Base-by-base conservation (phyloP, 108 stramenopile genomes). In the Nitzschia sp. region DNA sequence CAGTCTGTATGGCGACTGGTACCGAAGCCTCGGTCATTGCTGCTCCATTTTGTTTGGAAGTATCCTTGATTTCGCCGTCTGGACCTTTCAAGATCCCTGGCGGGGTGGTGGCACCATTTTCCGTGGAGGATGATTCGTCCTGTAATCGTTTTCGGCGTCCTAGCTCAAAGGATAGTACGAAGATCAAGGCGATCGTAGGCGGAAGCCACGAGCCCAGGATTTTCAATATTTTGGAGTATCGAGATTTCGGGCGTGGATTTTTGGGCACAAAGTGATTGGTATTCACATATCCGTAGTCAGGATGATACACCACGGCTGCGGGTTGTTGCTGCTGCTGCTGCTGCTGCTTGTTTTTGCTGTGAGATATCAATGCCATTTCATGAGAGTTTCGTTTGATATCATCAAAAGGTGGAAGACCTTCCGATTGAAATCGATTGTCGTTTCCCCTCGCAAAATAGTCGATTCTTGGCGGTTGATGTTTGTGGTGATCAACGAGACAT, bases 181-280 rank as follows among this genome's bases (percentile, higher is more conserved):
- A 92, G 11, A 89, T 72, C 22, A 88, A 48, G 6, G 85, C 86
- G 26, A 95, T 80, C 0, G 83, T 80, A 22, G 94, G 90, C 34
- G 91, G 90, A 31, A 95, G 70, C 94, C 94, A 95, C 5, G 84
- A 90, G 27, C 77, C 78, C 77, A 95, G 76, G 9, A 92, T 80
- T 29, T 75, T 68, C n/a, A 86, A 57, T n/a, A 77, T 34, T 29
- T 52, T 33, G 35, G 60, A 55, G 47, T 77, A 71, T 46, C 45
- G 60, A 2, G 35, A 35, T 17, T 47, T 15, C 1, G 52, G 47
- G 8, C 47, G 61, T 19, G 45, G 68, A n/a, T 44, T 53, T 28
- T n/a, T n/a, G 17, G 32, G 31, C 3, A 35, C 33, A 23, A 47
- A 33, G 31, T 63, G 63, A 47, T 33, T 32, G 9, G 66, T 33